These are phyloP conservation scores for Cymbopogon flexuosus DNA, from an alignment of 202 grass and related monocot genomes.

Conservation along the genomic window DNA sequence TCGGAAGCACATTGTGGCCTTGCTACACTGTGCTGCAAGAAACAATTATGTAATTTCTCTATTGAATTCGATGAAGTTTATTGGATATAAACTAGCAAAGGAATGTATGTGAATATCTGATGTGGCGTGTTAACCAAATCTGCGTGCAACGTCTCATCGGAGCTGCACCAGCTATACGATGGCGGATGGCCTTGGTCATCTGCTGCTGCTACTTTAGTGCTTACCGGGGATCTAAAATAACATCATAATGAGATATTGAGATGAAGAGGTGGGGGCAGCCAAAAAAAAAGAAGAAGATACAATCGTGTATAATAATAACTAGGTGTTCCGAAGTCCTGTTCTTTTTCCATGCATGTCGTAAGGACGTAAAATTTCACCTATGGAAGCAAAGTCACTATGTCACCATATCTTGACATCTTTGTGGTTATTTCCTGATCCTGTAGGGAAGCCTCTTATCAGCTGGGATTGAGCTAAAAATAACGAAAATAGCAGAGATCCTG, in stretches of 20 bases:
- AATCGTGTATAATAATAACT: neutral
- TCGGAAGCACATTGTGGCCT: too few relatives aligned
- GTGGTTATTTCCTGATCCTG: constrained; percentile 1
- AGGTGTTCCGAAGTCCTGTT: neutral
- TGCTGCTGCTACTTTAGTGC: too few relatives aligned
- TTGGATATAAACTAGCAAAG: neutral
- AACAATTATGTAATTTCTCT: neutral
- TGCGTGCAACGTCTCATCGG: too few relatives aligned
- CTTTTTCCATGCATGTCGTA: neutral
- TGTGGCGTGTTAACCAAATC: neutral
- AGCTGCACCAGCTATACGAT: too few relatives aligned
- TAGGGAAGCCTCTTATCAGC: neutral
- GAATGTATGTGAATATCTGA: neutral
- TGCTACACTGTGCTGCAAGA: too few relatives aligned
- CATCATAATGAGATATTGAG: neutral
- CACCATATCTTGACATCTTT: neutral
- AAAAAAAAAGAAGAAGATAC: neutral
- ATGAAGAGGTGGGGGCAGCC: neutral
- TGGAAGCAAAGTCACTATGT: neutral
- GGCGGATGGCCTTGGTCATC: too few relatives aligned
- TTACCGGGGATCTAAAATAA: too few relatives aligned
- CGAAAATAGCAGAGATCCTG: neutral
- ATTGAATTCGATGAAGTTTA: neutral
- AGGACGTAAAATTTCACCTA: neutral
- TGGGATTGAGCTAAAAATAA: neutral